A percentile compares a stretch with the other conserved stretches of the same genome.
Conservation (phyloP, 2,329 filamentous ascomycete species). For the Plectosphaerella sp. region DNA sequence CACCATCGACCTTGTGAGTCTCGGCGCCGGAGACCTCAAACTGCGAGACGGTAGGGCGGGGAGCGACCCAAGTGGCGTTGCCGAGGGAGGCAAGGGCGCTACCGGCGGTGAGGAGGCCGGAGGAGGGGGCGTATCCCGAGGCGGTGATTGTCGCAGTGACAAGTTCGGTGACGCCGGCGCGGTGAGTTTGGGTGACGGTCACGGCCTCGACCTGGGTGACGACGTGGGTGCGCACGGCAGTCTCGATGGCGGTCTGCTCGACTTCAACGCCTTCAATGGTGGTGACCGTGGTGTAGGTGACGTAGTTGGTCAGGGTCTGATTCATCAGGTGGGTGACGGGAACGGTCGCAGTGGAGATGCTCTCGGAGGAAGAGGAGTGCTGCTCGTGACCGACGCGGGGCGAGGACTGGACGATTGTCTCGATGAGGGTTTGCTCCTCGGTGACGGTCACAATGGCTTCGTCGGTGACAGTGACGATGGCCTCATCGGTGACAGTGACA, state of each 20-base stretch:
- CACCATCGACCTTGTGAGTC: conserved; percentile 21
- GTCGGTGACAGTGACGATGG: conserved; percentile 6
- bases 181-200: conserved; percentile 19
- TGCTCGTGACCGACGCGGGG: not conserved
- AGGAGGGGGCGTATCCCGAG: not conserved
- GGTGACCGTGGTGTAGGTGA: conserved; percentile 19
- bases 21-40: conserved; percentile 25
- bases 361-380: not conserved
- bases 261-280: conserved; percentile 20
- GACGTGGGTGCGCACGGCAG: conserved; percentile 10
- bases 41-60: conserved; percentile 19
- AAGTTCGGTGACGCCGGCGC: conserved; percentile 7
- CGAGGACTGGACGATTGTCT: not conserved
- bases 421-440: conserved; percentile 1
- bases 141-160: not conserved
- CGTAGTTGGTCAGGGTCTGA: conserved; percentile 5
- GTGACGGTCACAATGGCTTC: conserved; percentile 5
- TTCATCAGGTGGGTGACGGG: conserved; percentile 4
- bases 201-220: conserved; percentile 23
- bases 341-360: not conserved
- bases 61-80: conserved; percentile 17
- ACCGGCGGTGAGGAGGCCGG: conserved; percentile 1
- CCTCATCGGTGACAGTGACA: conserved; percentile 3
- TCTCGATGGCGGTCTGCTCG: conserved; percentile 8
- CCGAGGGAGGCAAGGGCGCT: conserved; percentile 10